Percentiles rank a stretch among this genome's conserved stretches.
These are phyloP conservation scores for Ephemerocybe angulata DNA, from an alignment of 768 basidiomycete species.

Conservation along the genomic window DNA sequence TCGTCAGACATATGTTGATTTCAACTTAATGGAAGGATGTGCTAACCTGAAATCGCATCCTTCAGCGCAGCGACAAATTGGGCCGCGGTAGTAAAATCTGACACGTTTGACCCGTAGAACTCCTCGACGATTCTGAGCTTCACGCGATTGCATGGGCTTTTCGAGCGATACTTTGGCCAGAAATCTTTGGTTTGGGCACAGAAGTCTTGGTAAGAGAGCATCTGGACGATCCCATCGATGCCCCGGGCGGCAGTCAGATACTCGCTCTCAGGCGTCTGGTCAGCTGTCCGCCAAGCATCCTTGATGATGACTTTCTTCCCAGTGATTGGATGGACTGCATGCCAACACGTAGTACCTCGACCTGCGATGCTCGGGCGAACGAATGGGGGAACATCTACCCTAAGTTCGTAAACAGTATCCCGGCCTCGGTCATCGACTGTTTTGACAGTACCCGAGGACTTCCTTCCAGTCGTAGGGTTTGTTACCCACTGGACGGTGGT, in stretches of 20 bases:
- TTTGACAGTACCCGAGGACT: neutral
- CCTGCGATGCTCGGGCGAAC: neutral
- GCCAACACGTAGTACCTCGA: neutral
- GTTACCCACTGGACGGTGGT: conserved; percentile 1
- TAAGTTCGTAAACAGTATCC: neutral
- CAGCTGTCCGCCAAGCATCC: neutral
- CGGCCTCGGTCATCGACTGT: neutral
- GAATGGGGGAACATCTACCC: neutral
- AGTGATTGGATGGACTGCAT: no score
- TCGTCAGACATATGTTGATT: neutral
- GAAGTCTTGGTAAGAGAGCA: neutral
- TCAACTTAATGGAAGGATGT: neutral
- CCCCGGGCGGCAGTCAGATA: neutral
- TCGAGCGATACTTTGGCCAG: neutral
- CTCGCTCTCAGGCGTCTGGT: neutral
- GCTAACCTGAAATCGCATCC: neutral
- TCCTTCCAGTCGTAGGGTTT: neutral
- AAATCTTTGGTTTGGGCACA: neutral
- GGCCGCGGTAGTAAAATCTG: neutral
- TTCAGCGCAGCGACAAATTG: neutral
- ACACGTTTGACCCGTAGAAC: neutral
- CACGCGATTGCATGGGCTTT: neutral
- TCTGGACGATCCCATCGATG: neutral
- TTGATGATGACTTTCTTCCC: neutral
- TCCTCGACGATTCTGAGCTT: neutral